These are phyloP conservation scores for Apiospora aurea DNA, from an alignment of 2,329 filamentous ascomycete species.

Conservation along the genomic window DNA sequence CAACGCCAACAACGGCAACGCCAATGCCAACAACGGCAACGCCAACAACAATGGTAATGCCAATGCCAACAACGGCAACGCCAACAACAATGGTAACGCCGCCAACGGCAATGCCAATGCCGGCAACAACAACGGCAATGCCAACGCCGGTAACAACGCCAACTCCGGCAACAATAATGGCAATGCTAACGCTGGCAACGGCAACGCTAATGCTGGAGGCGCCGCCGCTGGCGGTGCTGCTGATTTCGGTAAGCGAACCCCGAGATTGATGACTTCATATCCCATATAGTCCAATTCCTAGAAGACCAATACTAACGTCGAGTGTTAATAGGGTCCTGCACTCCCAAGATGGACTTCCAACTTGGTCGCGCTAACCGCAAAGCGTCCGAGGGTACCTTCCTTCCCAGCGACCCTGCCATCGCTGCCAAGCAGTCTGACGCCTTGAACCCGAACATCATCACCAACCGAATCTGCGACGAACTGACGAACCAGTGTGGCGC, in stretches of 20 bases:
- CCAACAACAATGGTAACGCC: conserved; percentile 24
- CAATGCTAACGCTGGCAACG: background rate
- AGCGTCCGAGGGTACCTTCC: conserved; percentile 63
- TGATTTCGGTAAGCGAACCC: conserved; percentile 48
- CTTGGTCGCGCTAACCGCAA: conserved; percentile 58
- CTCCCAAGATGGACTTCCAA: conserved; percentile 62
- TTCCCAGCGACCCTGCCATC: conserved; percentile 61
- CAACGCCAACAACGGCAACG: conserved; percentile 26
- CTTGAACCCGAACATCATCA: conserved; percentile 70
- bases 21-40: conserved; percentile 32
- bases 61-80: conserved; percentile 27
- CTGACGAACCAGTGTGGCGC: conserved; percentile 66
- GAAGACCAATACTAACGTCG: too few species aligned
- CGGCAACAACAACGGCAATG: background rate
- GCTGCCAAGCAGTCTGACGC: conserved; percentile 63
- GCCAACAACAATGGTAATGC: conserved; percentile 32
- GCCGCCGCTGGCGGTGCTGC: conserved; percentile 40
- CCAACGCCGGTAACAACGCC: background rate
- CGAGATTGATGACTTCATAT: too few species aligned
- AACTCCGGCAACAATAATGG: background rate
- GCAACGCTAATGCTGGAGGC: background rate
- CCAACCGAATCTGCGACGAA: conserved; percentile 67
- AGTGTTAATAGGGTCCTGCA: conserved; percentile 45
- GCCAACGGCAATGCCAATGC: background rate
- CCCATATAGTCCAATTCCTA: too few species aligned